Percentiles rank a stretch among this genome's conserved stretches.
phyloP scores from a whole-genome alignment of 2,329 filamentous ascomycete species.

The Anthostomella pinea region DNA sequence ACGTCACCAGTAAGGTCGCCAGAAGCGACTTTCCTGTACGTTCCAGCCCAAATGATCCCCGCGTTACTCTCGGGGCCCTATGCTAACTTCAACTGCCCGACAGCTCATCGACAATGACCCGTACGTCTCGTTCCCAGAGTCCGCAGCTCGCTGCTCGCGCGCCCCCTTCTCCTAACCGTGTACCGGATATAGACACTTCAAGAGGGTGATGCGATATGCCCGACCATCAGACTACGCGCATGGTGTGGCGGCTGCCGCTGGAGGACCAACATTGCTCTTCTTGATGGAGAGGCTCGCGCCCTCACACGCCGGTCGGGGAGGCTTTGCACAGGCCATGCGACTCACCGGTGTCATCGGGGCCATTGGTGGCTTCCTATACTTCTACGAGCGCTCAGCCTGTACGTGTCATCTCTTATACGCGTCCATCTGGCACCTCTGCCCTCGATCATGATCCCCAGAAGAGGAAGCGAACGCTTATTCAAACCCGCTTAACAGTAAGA shows the following conservation, averaged over 20 bases:
- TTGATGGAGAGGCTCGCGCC: constrained; percentile 82
- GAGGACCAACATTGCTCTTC: constrained; percentile 71
- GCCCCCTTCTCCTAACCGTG: not conserved
- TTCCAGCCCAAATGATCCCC: constrained; percentile 24
- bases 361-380: constrained; percentile 76
- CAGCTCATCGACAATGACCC: constrained; percentile 99
- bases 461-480: not conserved
- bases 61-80: not conserved
- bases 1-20: constrained; percentile 74
- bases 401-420: constrained; percentile 52
- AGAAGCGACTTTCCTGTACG: constrained; percentile 85
- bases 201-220: constrained; percentile 84
- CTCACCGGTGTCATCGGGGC: constrained; percentile 70
- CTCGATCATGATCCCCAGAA: not conserved
- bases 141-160: not conserved
- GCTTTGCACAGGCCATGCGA: constrained; percentile 80
- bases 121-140: constrained; percentile 53
- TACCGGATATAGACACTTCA: constrained; percentile 72
- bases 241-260: constrained; percentile 65
- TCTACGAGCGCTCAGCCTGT: constrained; percentile 83
- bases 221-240: constrained; percentile 77
- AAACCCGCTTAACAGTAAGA: constrained; percentile 58
- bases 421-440: constrained; percentile 6
- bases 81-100: constrained; percentile 32
- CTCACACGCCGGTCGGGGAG: constrained; percentile 77